Evolutionary conservation across 805 yeast genomes (phyloP).

Genomic region (Candida gorgasii): DNA sequence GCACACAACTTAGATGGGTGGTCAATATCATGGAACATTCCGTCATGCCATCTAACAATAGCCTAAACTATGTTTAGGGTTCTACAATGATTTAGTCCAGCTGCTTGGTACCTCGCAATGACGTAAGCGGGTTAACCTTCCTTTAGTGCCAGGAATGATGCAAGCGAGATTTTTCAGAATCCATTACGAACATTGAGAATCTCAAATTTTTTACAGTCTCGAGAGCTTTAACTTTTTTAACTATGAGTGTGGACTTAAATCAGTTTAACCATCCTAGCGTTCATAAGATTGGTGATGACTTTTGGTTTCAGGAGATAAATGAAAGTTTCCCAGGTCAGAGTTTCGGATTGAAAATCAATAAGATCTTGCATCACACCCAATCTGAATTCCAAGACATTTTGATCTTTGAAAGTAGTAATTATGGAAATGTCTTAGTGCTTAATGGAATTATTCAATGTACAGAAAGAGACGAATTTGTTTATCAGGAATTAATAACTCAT

Average conservation of each 20-base stretch:
- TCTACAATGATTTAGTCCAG: no score
- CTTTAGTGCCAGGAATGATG: no score
- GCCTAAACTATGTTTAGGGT: no score
- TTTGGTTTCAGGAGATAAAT: slow-evolving; percentile 81
- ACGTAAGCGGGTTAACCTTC: no score
- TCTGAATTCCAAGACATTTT: slow-evolving; percentile 81
- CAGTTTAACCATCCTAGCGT: slow-evolving; percentile 32
- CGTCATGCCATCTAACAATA: no score
- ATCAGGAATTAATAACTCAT: slow-evolving; percentile 90
- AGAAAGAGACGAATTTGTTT: slow-evolving; percentile 90
- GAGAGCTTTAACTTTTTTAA: no score
- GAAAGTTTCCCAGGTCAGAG: slow-evolving; percentile 87
- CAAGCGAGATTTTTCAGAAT: background rate
- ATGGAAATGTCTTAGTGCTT: slow-evolving; percentile 85
- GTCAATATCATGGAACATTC: no score
- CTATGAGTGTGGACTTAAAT: slow-evolving; percentile 14
- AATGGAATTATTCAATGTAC: slow-evolving; percentile 92
- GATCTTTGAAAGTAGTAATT: slow-evolving; percentile 70
- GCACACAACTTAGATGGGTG: no score
- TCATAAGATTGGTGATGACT: slow-evolving; percentile 24
- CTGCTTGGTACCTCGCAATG: no score
- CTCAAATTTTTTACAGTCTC: background rate
- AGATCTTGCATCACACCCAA: slow-evolving; percentile 63
- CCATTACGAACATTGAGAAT: background rate
- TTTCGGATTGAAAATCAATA: slow-evolving; percentile 61